Evolutionary conservation across 2,329 filamentous ascomycete genomes (phyloP).

Genomic region (Pseudopyricularia cyperi): DNA sequence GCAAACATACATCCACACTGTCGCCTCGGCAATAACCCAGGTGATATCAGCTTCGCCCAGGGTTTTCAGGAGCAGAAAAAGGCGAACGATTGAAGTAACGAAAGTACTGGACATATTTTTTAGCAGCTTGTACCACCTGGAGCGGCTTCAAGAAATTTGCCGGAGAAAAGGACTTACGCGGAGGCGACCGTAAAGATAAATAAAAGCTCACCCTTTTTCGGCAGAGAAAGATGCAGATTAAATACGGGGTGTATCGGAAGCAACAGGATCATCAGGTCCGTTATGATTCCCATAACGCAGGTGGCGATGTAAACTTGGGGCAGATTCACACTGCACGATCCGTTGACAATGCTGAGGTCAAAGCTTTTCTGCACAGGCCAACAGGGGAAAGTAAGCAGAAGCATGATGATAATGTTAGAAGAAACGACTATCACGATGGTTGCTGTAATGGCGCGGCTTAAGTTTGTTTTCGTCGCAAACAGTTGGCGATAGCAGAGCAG

Average conservation of each 20-base stretch:
- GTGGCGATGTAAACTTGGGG: conserved; percentile 35
- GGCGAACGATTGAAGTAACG: conserved; percentile 18
- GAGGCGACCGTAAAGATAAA: background rate
- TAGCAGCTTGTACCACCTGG: no score
- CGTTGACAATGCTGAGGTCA: conserved; percentile 16
- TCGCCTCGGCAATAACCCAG: conserved; percentile 16
- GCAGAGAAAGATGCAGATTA: conserved; percentile 27
- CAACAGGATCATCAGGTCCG: conserved; percentile 31
- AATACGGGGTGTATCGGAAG: conserved; percentile 32
- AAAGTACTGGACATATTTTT: conserved; percentile 14
- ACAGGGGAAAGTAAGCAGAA: conserved; percentile 23
- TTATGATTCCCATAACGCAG: conserved; percentile 30
- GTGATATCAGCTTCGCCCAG: conserved; percentile 13
- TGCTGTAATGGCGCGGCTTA: conserved; percentile 16
- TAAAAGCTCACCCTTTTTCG: conserved; percentile 31
- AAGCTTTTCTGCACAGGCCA: conserved; percentile 18
- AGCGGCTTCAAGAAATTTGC: background rate
- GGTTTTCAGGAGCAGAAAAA: conserved; percentile 14
- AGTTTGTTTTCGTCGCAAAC: conserved; percentile 20
- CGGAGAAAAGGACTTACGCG: background rate
- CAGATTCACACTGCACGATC: conserved; percentile 26
- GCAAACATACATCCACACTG: conserved; percentile 13
- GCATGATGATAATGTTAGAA: conserved; percentile 19
- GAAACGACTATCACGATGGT: conserved; percentile 15
- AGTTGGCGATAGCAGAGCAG: conserved; percentile 24